Base-by-base conservation (phyloP, 1,139 yeast genomes). In the Hansenula sp. region DNA sequence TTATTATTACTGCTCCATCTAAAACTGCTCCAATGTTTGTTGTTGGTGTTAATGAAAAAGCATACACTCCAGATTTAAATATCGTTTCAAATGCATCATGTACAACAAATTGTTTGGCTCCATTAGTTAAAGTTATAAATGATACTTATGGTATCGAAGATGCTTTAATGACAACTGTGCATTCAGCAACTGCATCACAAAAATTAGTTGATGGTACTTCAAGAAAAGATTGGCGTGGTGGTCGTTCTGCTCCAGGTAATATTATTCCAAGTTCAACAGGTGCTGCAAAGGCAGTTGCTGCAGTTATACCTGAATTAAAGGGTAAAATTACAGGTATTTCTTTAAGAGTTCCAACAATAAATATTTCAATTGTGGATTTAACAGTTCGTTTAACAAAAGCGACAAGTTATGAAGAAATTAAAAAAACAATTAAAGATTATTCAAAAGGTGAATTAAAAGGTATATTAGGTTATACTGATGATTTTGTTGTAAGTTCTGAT, bases 171-270 rank as follows among this genome's bases (percentile, higher is more conserved):
- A 84, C 94, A 73, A 84, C 94, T 51, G 88, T 84, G 56, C 94
- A 84, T 77, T 82, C 92, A 63, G 78, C 84, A 69, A 84, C 94
- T 58, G 94, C 94, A 55, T 82, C 94, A 55, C 94, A 84, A 71
- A 84, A 84, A 79, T 82, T 92, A 50, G 94, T 84, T 55, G 94
- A 84, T 68, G 94, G 94, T 78, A 90, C 94, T 66, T 84, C 94
- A 69, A 89, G 82, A 79, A 84, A 84, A 77, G 94, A 84, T 76
- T 84, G 94, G 94, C 82, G 94, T 82, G 94, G 92, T 72, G 94
- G 94, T 69, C 80, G 94, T 78, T 83, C 92, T 60, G 94, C 94
- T 64, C 82, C 90, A 53, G 94, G 88, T 66, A 84, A 84, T 82
- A 84, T 84, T 64, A 84, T 84, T 61, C 94, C 94, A 70, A 82